Percentiles rank a stretch among this genome's conserved stretches.
Conservation (phyloP, 306 rosid species). For the Adenanthera pavonina region DNA sequence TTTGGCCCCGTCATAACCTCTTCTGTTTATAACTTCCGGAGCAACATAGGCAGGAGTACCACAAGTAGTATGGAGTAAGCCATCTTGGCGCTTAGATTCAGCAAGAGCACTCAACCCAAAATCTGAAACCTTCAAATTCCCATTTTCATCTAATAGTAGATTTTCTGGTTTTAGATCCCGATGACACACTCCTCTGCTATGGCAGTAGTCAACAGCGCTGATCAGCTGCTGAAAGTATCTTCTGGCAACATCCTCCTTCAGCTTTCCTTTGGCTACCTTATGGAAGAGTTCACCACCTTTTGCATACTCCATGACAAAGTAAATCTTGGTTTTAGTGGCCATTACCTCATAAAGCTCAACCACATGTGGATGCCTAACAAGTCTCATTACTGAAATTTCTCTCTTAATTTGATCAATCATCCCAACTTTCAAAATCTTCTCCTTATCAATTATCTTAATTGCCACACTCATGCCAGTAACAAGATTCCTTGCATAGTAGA, state of each 20-base stretch:
- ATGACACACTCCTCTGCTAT: slow-evolving; percentile 85
- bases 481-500: slow-evolving; percentile 81
- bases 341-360: slow-evolving; percentile 96
- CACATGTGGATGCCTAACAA: slow-evolving; percentile 79
- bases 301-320: slow-evolving; percentile 87
- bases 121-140: slow-evolving; percentile 89
- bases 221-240: slow-evolving; percentile 87
- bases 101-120: slow-evolving; percentile 91
- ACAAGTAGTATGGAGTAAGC: slow-evolving; percentile 93
- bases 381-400: slow-evolving; percentile 88
- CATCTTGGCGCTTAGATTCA: slow-evolving; percentile 80
- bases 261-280: slow-evolving; percentile 89
- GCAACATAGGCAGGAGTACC: slow-evolving; percentile 98
- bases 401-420: slow-evolving; percentile 91
- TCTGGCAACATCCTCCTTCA: slow-evolving; percentile 77
- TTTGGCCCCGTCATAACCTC: slow-evolving; percentile 87
- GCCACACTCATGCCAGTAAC: slow-evolving; percentile 79
- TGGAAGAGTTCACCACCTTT: slow-evolving; percentile 95
- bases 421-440: slow-evolving; percentile 83
- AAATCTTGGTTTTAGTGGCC: slow-evolving; percentile 95
- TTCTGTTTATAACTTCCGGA: slow-evolving; percentile 89
- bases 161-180: slow-evolving; percentile 96
- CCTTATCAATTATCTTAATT: slow-evolving; percentile 81
- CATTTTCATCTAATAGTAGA: slow-evolving; percentile 87
- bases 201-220: slow-evolving; percentile 93